These are phyloP conservation scores for Monosporascus sp. DNA, from an alignment of 2,329 filamentous ascomycete genomes.

Conservation along the genomic window DNA sequence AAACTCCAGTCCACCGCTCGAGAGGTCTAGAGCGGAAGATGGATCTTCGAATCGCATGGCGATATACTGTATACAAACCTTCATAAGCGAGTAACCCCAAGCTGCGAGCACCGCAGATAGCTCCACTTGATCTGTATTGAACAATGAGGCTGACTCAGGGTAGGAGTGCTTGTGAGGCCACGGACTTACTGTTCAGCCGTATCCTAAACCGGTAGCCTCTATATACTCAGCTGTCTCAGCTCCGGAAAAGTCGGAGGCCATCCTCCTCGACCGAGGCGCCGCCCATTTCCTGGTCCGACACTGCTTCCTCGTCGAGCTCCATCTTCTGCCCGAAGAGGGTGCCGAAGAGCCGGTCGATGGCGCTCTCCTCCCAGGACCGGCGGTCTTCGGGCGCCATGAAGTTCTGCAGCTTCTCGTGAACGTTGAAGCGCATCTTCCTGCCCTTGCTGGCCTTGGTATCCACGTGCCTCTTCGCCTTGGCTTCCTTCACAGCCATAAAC, in stretches of 20 bases:
- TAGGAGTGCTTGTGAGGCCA: too few species aligned
- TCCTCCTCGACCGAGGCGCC: conserved; percentile 46
- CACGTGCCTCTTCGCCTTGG: conserved; percentile 75
- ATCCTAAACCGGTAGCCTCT: neutral
- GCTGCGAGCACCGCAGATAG: too few species aligned
- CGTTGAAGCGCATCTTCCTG: conserved; percentile 85
- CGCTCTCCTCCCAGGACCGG: conserved; percentile 71
- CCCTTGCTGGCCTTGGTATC: conserved; percentile 96
- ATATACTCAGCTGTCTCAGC: conserved; percentile 6
- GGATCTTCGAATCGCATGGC: too few species aligned
- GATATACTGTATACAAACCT: too few species aligned
- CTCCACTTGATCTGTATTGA: too few species aligned
- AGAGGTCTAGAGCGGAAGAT: too few species aligned
- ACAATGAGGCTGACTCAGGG: too few species aligned
- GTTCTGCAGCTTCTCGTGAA: conserved; percentile 95
- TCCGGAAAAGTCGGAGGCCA: conserved; percentile 46
- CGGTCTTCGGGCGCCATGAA: conserved; percentile 94
- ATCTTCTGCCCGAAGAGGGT: conserved; percentile 69
- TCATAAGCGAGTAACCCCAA: too few species aligned
- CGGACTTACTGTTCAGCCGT: too few species aligned
- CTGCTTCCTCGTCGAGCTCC: conserved; percentile 54
- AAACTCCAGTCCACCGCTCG: too few species aligned
- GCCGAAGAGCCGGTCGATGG: conserved; percentile 72
- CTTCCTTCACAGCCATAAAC: conserved; percentile 66
- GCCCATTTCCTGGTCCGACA: conserved; percentile 44